These are phyloP conservation scores for Pyricularia pennisetigena DNA, from an alignment of 2,329 filamentous ascomycete genomes.

Conservation along the genomic window DNA sequence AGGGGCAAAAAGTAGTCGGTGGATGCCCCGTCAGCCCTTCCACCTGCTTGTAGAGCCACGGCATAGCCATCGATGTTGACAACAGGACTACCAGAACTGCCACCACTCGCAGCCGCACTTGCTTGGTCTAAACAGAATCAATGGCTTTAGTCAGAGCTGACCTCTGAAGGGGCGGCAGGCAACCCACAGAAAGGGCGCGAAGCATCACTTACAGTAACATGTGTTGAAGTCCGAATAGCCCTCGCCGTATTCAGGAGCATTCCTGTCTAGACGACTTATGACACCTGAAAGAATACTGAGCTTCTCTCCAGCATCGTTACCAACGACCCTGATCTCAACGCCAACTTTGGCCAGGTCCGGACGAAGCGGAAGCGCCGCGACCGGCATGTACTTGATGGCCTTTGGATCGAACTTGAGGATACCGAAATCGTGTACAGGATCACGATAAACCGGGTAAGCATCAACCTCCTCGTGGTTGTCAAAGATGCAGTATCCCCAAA, in stretches of 20 bases:
- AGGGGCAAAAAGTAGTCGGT: conserved; percentile 96
- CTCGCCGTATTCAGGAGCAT: conserved; percentile 95
- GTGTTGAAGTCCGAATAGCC: conserved; percentile 97
- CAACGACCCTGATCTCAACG: conserved; percentile 90
- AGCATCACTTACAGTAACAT: conserved; percentile 53
- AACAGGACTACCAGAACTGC: conserved; percentile 95
- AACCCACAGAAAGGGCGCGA: not conserved
- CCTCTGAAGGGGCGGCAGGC: not conserved
- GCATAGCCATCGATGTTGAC: conserved; percentile 91
- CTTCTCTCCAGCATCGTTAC: conserved; percentile 97
- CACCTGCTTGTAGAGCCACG: conserved; percentile 87
- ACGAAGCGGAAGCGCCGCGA: conserved; percentile 68
- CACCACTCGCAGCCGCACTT: conserved; percentile 90
- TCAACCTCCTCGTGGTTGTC: conserved; percentile 98
- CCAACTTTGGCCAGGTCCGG: conserved; percentile 87
- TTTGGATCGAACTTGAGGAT: conserved; percentile 94
- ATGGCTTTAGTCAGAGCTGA: not conserved
- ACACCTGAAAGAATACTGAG: conserved; percentile 95
- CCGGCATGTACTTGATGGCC: conserved; percentile 93
- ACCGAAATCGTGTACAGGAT: conserved; percentile 97
- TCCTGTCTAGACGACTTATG: conserved; percentile 89
- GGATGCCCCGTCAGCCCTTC: conserved; percentile 85
- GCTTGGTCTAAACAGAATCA: conserved; percentile 53
- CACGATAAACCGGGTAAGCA: conserved; percentile 91
- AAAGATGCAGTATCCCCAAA: conserved; percentile 97